These are phyloP conservation scores for Nicotiana attenuata DNA, from an alignment of 257 asterid genomes.

Conservation along the genomic window DNA sequence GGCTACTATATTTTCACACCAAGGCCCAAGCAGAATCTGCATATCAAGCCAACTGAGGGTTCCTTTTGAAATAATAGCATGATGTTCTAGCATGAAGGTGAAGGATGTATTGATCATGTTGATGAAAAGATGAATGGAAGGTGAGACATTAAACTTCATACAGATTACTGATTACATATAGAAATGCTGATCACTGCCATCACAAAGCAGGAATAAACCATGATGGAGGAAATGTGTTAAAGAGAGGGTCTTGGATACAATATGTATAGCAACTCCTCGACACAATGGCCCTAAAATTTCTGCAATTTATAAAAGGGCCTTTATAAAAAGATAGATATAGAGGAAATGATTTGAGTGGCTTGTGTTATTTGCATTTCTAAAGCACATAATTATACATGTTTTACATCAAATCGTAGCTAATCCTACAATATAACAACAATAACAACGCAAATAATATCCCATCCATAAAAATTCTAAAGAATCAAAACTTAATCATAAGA, in stretches of 20 bases:
- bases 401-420: not conserved
- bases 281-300: not conserved
- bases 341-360: not conserved
- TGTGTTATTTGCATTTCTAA: not conserved
- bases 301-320: not conserved
- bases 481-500: not conserved
- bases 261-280: not conserved
- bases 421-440: not conserved
- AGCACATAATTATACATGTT: not conserved
- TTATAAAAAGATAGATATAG: not conserved
- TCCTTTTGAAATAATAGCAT: not conserved
- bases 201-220: not conserved
- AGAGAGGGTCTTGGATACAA: not conserved
- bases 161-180: not conserved
- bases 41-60: not conserved
- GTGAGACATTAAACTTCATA: not conserved
- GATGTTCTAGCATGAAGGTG: not conserved
- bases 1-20: not conserved
- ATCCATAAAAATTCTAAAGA: not conserved
- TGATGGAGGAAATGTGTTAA: not conserved
- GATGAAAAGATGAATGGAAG: not conserved
- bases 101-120: not conserved
- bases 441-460: not conserved
- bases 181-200: not conserved
- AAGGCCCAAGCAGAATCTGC: not conserved